phyloP scores from a whole-genome alignment of 2,329 filamentous ascomycete genomes.

The Lomentospora prolificans region DNA sequence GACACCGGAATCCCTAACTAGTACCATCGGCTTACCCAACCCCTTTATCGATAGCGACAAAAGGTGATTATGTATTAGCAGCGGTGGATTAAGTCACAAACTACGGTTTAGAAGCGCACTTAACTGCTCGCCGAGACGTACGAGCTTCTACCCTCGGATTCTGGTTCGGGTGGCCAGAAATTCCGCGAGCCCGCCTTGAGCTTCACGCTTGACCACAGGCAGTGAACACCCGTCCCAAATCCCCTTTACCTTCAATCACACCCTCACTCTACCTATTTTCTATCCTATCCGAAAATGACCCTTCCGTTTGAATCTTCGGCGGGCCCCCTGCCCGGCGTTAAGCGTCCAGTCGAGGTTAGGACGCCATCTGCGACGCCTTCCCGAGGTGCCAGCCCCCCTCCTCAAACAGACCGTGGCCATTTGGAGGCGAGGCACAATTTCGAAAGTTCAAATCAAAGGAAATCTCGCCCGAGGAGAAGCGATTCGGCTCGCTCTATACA shows the following conservation, averaged over 20 bases:
- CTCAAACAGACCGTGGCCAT: slow-evolving; percentile 31
- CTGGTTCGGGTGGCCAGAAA: not conserved
- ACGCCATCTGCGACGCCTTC: slow-evolving; percentile 21
- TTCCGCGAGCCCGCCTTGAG: slow-evolving; percentile 2
- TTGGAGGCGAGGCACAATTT: slow-evolving; percentile 30
- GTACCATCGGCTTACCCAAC: not conserved
- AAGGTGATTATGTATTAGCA: slow-evolving; percentile 6
- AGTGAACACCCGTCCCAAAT: too few species aligned
- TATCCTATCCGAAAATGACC: slow-evolving; percentile 19
- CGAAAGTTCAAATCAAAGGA: slow-evolving; percentile 24
- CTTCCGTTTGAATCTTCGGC: slow-evolving; percentile 20
- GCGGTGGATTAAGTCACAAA: not conserved
- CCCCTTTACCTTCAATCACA: too few species aligned
- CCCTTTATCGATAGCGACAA: not conserved
- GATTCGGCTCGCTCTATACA: slow-evolving; percentile 20
- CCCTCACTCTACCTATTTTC: not conserved
- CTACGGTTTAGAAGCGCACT: slow-evolving; percentile 1
- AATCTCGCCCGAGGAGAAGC: not conserved
- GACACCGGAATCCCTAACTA: not conserved
- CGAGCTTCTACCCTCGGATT: not conserved
- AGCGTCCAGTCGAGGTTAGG: slow-evolving; percentile 16
- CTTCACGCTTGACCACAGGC: too few species aligned
- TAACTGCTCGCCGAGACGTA: not conserved
- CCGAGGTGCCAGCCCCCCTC: slow-evolving; percentile 33
- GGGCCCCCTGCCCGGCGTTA: slow-evolving; percentile 9